Evolutionary conservation across 257 asterid species (phyloP).

Genomic region (Solanum rostratum): DNA sequence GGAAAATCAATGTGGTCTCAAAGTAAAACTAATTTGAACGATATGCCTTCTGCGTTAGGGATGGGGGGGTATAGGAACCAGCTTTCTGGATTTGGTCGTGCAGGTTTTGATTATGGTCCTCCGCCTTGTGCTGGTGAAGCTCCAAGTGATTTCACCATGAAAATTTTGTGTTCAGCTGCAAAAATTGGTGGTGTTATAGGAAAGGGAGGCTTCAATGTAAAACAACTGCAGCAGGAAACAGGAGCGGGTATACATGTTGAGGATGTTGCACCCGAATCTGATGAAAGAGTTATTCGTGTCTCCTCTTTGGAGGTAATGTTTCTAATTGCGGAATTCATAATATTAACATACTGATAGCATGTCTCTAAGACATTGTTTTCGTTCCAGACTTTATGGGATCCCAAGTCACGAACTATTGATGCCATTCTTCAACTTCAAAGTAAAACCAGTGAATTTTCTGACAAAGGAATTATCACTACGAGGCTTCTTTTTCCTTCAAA

Average conservation of each 20-base stretch:
- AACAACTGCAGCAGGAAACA: constrained; percentile 56
- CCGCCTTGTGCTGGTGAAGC: constrained; percentile 34
- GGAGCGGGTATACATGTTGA: constrained; percentile 64
- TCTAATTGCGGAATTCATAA: constrained; percentile 6
- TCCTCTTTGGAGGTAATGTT: constrained; percentile 57
- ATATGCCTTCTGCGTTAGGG: constrained; percentile 27
- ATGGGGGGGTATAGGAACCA: constrained; percentile 31
- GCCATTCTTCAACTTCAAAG: constrained; percentile 74
- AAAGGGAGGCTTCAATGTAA: constrained; percentile 66
- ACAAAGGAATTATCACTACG: constrained; percentile 54
- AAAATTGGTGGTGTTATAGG: constrained; percentile 83
- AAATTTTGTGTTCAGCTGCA: constrained; percentile 59
- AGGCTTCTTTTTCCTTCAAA: constrained; percentile 70
- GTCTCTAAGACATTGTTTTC: constrained; percentile 19
- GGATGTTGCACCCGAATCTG: constrained; percentile 32
- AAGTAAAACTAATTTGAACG: constrained; percentile 25
- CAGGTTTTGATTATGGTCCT: constrained; percentile 40
- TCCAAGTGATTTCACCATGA: constrained; percentile 51
- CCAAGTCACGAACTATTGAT: constrained; percentile 59
- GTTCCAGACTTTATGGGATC: constrained; percentile 46
- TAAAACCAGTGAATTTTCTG: constrained; percentile 50
- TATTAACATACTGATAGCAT: constrained; percentile 1
- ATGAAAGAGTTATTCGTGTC: constrained; percentile 64
- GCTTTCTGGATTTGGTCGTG: constrained; percentile 31
- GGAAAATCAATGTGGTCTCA: constrained; percentile 40